Conservation (phyloP, 1,284 basidiomycete species). For the Moesziomyces parantarcticus region DNA sequence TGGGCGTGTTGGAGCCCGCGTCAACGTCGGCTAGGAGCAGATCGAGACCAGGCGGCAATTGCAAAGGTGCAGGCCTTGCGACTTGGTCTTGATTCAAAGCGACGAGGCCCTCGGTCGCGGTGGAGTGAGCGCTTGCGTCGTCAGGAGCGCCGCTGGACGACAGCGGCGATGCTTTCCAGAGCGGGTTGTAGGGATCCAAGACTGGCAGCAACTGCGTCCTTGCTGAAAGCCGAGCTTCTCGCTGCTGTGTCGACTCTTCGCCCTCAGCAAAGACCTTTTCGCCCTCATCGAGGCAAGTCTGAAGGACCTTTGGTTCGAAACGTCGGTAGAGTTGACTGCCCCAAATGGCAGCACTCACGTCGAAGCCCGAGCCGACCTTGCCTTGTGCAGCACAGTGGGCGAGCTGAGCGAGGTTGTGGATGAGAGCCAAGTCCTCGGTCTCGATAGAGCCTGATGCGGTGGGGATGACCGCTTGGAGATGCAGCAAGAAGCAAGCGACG, state of each 20-base stretch:
- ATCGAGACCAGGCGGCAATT: constrained; percentile 59
- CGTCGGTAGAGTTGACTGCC: constrained; percentile 93
- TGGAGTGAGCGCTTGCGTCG: constrained; percentile 27
- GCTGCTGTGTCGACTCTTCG: constrained; percentile 28
- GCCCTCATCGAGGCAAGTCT: constrained; percentile 47
- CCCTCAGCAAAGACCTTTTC: constrained; percentile 49
- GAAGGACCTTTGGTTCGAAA: constrained; percentile 76
- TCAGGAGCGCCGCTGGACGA: constrained; percentile 1
- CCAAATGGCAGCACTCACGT: constrained; percentile 92
- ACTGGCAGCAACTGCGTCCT: constrained; percentile 38
- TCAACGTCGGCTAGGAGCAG: constrained; percentile 66
- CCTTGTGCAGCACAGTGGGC: constrained; percentile 97
- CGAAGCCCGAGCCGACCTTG: constrained; percentile 97
- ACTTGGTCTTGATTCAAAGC: constrained; percentile 13
- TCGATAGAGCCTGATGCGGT: constrained; percentile 30
- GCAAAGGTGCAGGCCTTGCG: constrained; percentile 55
- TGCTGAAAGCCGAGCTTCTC: constrained; percentile 10
- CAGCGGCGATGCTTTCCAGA: constrained; percentile 58
- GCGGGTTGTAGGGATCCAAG: constrained; percentile 56
- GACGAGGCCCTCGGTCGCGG: constrained; percentile 56
- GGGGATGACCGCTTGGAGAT: constrained; percentile 73
- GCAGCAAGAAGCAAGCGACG: constrained; percentile 83
- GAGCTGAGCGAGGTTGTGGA: constrained; percentile 94
- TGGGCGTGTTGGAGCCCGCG: constrained; percentile 65
- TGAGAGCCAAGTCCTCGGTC: constrained; percentile 64